A percentile compares a stretch with the other conserved stretches of the same genome.
phyloP scores from a whole-genome alignment of 306 rosid genomes.

The Fragaria nilgerrensis region DNA sequence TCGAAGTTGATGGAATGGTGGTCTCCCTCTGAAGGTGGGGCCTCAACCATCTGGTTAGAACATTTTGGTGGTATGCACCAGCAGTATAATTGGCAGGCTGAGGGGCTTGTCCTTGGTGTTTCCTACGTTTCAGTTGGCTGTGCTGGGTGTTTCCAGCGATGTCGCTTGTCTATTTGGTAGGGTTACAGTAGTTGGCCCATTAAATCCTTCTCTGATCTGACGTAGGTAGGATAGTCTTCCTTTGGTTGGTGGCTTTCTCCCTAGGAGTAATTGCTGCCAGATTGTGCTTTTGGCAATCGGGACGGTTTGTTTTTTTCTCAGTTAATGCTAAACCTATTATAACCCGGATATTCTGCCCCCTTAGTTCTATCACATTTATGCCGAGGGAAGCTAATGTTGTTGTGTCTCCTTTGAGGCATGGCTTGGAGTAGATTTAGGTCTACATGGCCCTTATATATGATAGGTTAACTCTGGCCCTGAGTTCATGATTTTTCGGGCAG shows the following conservation, averaged over 20 bases:
- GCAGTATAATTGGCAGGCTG: neutral
- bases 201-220: neutral
- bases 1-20: no score
- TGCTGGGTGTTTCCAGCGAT: no score
- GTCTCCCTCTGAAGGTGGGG: neutral
- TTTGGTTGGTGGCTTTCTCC: neutral
- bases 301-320: neutral
- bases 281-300: neutral
- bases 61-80: neutral
- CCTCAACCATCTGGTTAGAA: no score
- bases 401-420: neutral
- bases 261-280: neutral
- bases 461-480: neutral
- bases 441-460: neutral
- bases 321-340: neutral
- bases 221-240: neutral
- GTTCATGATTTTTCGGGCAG: neutral
- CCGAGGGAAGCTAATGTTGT: neutral
- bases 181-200: neutral
- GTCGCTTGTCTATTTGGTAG: neutral
- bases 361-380: neutral
- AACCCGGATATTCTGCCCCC: neutral
- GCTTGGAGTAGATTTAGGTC: neutral
- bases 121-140: no score
- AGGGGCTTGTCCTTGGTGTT: neutral